Evolutionary conservation across 257 asterid genomes (phyloP).

Genomic region (Forsythia suspensa): DNA sequence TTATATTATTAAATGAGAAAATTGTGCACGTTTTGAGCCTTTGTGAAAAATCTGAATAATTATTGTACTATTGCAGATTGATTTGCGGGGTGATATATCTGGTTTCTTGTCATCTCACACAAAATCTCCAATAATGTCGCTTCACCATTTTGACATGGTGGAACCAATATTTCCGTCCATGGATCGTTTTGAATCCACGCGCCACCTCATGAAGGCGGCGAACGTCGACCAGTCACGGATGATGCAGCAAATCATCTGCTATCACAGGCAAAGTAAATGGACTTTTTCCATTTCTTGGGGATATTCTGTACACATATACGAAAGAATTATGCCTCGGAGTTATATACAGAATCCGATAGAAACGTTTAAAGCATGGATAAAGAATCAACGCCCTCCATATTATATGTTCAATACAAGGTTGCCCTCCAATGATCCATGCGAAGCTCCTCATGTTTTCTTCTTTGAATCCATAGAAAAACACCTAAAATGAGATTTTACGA

Average conservation of each 20-base stretch:
- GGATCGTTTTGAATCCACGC: constrained; percentile 45
- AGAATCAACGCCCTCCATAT: constrained; percentile 15
- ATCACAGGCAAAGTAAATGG: constrained; percentile 41
- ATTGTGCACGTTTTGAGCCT: too few species aligned
- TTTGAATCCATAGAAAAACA: constrained; percentile 20
- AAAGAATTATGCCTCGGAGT: constrained; percentile 50
- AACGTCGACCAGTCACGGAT: constrained; percentile 47
- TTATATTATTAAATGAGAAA: too few species aligned
- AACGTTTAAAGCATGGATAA: constrained; percentile 49
- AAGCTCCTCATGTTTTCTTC: constrained; percentile 58
- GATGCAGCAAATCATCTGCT: constrained; percentile 59
- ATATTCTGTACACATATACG: constrained; percentile 55
- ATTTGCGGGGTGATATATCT: constrained; percentile 52
- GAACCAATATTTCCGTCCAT: constrained; percentile 51
- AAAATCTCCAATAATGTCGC: constrained; percentile 38
- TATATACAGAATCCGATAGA: constrained; percentile 48
- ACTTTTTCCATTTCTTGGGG: constrained; percentile 68
- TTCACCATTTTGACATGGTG: constrained; percentile 58
- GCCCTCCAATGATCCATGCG: constrained; percentile 42
- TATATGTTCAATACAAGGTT: constrained; percentile 47
- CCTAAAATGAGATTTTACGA: constrained; percentile 25
- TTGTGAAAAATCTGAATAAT: background rate
- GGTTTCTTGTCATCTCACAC: constrained; percentile 63
- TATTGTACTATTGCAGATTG: constrained; percentile 35
- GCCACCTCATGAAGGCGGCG: constrained; percentile 58